A percentile compares a stretch with the other conserved stretches of the same genome.
Conservation (phyloP, 1,139 yeast genomes). For the Taphrina deformans region DNA sequence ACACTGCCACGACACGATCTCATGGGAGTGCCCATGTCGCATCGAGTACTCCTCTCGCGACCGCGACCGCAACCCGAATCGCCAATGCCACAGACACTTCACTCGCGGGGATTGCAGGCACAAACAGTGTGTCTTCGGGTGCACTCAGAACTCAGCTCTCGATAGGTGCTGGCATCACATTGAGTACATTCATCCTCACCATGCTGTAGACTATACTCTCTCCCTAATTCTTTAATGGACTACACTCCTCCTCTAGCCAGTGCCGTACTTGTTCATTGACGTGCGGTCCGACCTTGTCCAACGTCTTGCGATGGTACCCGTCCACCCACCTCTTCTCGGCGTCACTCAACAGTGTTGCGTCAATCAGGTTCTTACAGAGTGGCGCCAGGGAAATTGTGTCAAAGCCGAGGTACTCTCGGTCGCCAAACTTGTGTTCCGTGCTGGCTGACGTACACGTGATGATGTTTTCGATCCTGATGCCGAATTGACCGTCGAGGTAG, state of each 20-base stretch:
- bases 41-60: too few relatives aligned
- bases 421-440: constrained; percentile 50
- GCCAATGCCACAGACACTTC: too few relatives aligned
- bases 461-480: constrained; percentile 87
- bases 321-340: constrained; percentile 72
- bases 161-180: not conserved
- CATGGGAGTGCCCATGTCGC: too few relatives aligned
- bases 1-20: too few relatives aligned
- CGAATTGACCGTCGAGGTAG: constrained; percentile 89
- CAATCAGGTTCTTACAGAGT: constrained; percentile 68
- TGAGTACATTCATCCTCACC: not conserved
- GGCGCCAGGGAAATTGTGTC: constrained; percentile 84
- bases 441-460: constrained; percentile 60
- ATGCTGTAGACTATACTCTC: too few relatives aligned
- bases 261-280: constrained; percentile 2
- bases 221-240: too few relatives aligned
- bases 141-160: too few relatives aligned
- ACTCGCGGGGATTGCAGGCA: too few relatives aligned
- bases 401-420: constrained; percentile 65
- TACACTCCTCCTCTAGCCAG: constrained; percentile 30
- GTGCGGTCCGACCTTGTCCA: constrained; percentile 54
- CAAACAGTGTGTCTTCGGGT: too few relatives aligned
- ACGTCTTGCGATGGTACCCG: constrained; percentile 62
- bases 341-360: constrained; percentile 55
- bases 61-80: too few relatives aligned